Base-by-base conservation (phyloP, 257 asterid genomes). In the Przewalskia tangutica region DNA sequence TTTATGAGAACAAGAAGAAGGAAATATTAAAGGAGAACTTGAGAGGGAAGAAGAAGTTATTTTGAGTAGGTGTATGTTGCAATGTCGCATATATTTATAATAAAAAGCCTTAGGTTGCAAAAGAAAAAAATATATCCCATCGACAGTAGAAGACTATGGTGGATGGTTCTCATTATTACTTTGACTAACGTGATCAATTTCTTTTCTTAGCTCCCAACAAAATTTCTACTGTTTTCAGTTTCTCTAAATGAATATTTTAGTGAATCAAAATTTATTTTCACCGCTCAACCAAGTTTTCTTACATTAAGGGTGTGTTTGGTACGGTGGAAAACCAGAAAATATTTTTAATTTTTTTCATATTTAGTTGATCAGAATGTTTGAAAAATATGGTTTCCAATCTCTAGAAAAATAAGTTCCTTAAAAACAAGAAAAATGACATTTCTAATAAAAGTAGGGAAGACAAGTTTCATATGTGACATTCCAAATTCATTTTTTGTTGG, bases 151-250 rank as follows among this genome's bases (percentile, higher is more conserved):
- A 8, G 14, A 40, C 63, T 75, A 48, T 48, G 48, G 63, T 83
- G 86, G 88, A 82, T 84, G 85, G 86, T 81, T 85, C 40, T 60
- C 84, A 67, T 81, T 53, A 68, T 55, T 63, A 77, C 53, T 81
- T 73, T 75, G 84, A 76, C 85, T 51, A 82, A 77, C 42, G 60
- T 20, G 40, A 83, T 65, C 84, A 83, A 80, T 55, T 76, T n/a
- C 60, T n/a, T 80, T 81, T 50, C 44, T 12, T 50, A 27, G 44
- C 62, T 50, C 62, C 79, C 62, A 73, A 50, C 23, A 48, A 73
- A 73, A 48, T 3, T 73, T 50, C 8, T 23, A 75, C 62, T 75
- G 62, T 46, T 50, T 75, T 50, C 44, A 13, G 62, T 12, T 13
- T 50, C 46, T 50, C 12, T 2, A 12, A 23, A 50, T 48, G 38